Evolutionary conservation across 805 yeast genomes (phyloP), one percentile per base, ranked within the genome.

Genomic region (Candida insectalens): DNA sequence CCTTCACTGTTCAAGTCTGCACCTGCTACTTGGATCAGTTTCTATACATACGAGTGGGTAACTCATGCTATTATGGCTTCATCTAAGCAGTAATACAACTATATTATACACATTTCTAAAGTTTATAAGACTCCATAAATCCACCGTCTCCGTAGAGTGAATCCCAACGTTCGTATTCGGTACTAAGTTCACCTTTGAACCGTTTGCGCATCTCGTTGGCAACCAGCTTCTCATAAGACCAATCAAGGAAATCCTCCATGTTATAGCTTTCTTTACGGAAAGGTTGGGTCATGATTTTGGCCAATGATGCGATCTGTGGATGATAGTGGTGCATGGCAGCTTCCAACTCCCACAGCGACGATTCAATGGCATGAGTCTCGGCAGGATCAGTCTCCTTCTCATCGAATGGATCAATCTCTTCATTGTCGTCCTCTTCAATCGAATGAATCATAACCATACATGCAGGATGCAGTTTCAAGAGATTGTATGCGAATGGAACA

Each of bases 191-290:
- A 4, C 77, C 72, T 45, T 79, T 79, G 51, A 83, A 65, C 42
- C 53, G 73, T 60, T 84, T 77, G 19, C 65, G 65, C 31, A 65
- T 57, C 53, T 83, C 94, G 49, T 76, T 72, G 19, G 71, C 76
- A 38, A 80, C 46, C 35, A 83, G 54, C 46, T 81, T 62, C 23
- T 68, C 63, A 52, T 88, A 92, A 37, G 79, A 76, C 84, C 95
- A 89, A 55, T 88, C 95, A 47, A 92, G 59, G 63, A 92, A 92
- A 53, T 92, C 97, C 53, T 92, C 98, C 67, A 92, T 65, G 53
- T 83, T 83, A 55, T 92, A 92, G 46, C 73, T 72, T 36, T 81
- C 77, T 54, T 92, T 92, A 50, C 78, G 73, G 62, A 87, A 89
- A 3, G 96, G 96, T 57, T 92, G 96, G 14, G 77, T 69, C 51